Evolutionary conservation across 176 grass and related monocot species (phyloP).

Genomic region (sorghum (Sorghum bicolor)): DNA sequence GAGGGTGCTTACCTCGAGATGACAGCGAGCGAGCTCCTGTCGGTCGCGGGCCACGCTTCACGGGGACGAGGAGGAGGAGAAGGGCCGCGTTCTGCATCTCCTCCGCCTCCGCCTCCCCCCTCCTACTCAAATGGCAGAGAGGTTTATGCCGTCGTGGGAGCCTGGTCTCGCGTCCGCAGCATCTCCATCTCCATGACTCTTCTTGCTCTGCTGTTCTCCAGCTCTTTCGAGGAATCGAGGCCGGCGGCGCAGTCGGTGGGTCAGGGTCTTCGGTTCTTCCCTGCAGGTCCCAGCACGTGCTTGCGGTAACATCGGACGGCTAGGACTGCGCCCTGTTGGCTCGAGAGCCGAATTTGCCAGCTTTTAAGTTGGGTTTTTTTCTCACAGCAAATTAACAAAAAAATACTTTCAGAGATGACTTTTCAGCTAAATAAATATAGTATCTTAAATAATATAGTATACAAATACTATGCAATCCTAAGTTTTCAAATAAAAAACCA

Average conservation of each 20-base stretch:
- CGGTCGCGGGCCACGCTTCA: background rate
- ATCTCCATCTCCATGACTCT: background rate
- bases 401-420: too few species aligned
- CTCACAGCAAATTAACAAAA: too few species aligned
- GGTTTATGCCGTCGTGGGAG: conserved; percentile 10
- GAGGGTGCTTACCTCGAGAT: conserved; percentile 16
- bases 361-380: too few species aligned
- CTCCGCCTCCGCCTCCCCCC: background rate
- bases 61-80: background rate
- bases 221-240: background rate
- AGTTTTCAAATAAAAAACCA: too few species aligned
- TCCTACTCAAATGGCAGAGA: background rate
- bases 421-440: too few species aligned
- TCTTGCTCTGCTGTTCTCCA: background rate
- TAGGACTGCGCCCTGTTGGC: too few species aligned
- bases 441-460: too few species aligned
- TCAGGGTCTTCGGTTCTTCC: background rate
- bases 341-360: too few species aligned
- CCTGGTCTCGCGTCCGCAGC: background rate
- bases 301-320: background rate
- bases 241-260: background rate
- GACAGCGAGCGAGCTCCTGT: background rate
- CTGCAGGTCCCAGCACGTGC: too few species aligned
- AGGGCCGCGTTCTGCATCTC: background rate
- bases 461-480: too few species aligned